These are phyloP conservation scores for Panicum virgatum DNA, from an alignment of 202 grass and related monocot genomes.

Conservation along the genomic window DNA sequence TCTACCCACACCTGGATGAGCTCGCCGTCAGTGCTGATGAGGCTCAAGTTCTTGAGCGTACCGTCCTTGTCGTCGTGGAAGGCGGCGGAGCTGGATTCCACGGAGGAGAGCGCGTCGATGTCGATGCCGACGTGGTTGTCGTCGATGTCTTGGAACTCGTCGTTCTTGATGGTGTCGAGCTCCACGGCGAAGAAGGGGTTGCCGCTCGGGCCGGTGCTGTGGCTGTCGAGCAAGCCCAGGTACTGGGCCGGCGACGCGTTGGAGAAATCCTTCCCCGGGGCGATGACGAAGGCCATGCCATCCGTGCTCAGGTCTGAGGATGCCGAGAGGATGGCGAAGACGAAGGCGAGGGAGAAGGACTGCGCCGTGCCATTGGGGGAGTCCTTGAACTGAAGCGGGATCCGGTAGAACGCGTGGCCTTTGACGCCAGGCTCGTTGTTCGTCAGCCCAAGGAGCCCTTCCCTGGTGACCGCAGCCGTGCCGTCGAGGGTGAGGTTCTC, in stretches of 20 bases:
- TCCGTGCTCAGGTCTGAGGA: neutral
- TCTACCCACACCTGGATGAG: constrained; percentile 48
- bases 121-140: constrained; percentile 42
- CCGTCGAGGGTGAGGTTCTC: constrained; percentile 17
- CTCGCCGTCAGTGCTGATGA: neutral
- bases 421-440: neutral
- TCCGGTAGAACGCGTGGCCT: constrained; percentile 36
- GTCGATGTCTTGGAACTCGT: neutral
- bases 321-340: constrained; percentile 13
- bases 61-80: neutral
- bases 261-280: neutral
- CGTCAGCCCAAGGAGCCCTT: constrained; percentile 40
- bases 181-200: constrained; percentile 29
- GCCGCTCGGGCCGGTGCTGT: neutral
- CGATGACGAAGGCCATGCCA: constrained; percentile 41
- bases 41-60: neutral
- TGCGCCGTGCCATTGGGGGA: neutral
- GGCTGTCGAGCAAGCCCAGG: constrained; percentile 33
- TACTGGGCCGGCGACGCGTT: neutral
- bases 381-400: constrained; percentile 21
- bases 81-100: rapidly evolving
- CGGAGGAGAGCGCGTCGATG: neutral
- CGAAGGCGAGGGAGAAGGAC: constrained; percentile 19
- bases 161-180: constrained; percentile 35
- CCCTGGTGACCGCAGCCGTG: rapidly evolving